Evolutionary conservation across 306 rosid species (phyloP).

Genomic region (Bauhinia variegata): DNA sequence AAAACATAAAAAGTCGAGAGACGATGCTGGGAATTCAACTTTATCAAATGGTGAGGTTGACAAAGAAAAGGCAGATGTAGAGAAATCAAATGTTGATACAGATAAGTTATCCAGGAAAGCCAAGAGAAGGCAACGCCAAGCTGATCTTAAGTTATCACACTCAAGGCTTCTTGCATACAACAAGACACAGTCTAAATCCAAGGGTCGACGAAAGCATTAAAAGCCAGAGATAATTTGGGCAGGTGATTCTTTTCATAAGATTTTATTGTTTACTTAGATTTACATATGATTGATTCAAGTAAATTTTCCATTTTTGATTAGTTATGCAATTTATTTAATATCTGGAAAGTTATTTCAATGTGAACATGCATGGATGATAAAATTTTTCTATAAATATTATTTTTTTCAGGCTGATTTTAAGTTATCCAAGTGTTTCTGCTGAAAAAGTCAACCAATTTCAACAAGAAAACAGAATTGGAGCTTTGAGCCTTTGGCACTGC

Average conservation of each 20-base stretch:
- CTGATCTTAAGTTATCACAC: constrained; percentile 44
- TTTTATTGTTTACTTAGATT: background rate
- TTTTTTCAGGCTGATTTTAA: background rate
- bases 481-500: constrained; percentile 8
- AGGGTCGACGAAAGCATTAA: constrained; percentile 54
- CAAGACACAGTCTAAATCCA: constrained; percentile 51
- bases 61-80: constrained; percentile 39
- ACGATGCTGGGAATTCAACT: constrained; percentile 39
- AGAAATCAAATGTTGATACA: constrained; percentile 38
- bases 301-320: background rate
- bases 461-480: constrained; percentile 12
- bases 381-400: background rate
- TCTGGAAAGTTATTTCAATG: background rate
- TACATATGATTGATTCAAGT: constrained; percentile 14
- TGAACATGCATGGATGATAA: too few species aligned
- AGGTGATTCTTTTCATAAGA: constrained; percentile 41
- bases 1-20: constrained; percentile 40
- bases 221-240: constrained; percentile 23
- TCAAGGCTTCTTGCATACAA: constrained; percentile 60
- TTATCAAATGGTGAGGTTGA: constrained; percentile 37
- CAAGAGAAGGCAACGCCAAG: constrained; percentile 53
- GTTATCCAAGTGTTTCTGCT: constrained; percentile 24
- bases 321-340: constrained; percentile 1
- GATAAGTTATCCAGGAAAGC: constrained; percentile 61
- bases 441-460: constrained; percentile 30